Evolutionary conservation across 148 eudicot genomes (phyloP).

Genomic region (Cornus suecica): DNA sequence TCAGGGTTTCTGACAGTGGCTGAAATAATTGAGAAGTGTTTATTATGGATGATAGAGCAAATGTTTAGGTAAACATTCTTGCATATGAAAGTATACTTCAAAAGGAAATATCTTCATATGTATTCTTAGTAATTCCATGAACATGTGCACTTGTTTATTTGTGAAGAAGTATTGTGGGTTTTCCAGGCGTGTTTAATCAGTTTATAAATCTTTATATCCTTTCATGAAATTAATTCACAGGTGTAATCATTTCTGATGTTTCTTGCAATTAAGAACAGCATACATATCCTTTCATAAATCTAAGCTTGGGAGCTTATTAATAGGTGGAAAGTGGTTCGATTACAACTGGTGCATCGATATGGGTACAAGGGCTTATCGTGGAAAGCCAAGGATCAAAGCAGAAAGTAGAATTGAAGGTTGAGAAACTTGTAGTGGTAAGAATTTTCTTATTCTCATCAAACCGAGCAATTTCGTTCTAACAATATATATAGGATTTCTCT

Average conservation of each 20-base stretch:
- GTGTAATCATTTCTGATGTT: neutral
- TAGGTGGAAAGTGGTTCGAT: constrained; percentile 81
- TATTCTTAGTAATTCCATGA: neutral
- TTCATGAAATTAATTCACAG: neutral
- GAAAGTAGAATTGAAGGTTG: constrained; percentile 77
- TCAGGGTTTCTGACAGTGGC: neutral
- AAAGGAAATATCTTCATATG: neutral
- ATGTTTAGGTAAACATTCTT: neutral
- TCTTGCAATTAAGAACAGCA: neutral
- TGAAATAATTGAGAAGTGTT: neutral
- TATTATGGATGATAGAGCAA: neutral
- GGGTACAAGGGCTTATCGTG: constrained; percentile 74
- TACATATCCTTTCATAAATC: neutral
- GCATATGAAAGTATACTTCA: neutral
- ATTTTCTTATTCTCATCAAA: constrained; percentile 1
- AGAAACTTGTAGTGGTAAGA: constrained; percentile 69
- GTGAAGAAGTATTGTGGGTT: neutral
- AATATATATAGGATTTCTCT: neutral
- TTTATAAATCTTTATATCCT: neutral
- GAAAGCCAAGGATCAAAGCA: constrained; percentile 92
- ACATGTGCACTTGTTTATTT: neutral
- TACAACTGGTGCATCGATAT: constrained; percentile 83
- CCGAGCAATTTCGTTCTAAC: neutral
- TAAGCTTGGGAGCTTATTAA: constrained; percentile 18
- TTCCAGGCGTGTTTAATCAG: neutral